A percentile compares a stretch with the other conserved stretches of the same genome.
These are phyloP conservation scores for Gypsophila paniculata DNA, from an alignment of 179 eudicot species.

Conservation along the genomic window DNA sequence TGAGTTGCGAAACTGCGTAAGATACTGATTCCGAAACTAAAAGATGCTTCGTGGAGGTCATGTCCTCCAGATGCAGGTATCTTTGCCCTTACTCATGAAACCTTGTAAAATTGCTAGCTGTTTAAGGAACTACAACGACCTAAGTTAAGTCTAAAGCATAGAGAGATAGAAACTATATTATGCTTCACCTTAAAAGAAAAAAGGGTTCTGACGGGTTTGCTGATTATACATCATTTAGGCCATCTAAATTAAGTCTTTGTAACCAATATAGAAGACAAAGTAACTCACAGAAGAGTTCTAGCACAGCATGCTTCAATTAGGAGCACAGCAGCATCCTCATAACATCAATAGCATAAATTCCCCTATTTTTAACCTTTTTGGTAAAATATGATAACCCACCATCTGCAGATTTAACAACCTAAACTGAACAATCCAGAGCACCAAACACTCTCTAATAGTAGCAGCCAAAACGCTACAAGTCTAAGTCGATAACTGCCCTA, in stretches of 20 bases:
- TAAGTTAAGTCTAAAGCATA: not conserved
- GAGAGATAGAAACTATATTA: not conserved
- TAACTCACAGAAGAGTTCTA: not conserved
- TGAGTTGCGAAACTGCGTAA: not conserved
- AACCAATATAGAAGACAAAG: not conserved
- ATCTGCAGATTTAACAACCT: not conserved
- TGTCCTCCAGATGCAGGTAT: not conserved
- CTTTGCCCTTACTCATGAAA: not conserved
- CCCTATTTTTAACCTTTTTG: not conserved
- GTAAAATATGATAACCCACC: not conserved
- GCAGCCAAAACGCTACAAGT: not conserved
- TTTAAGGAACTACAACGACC: not conserved
- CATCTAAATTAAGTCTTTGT: not conserved
- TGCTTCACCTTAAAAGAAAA: not conserved
- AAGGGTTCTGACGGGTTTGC: not conserved
- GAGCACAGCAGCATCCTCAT: slow-evolving; percentile 15
- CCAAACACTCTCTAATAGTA: not conserved
- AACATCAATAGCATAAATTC: not conserved
- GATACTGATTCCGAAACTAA: not conserved
- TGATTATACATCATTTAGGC: not conserved
- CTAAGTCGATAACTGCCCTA: not conserved
- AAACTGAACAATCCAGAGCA: not conserved
- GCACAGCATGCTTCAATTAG: slow-evolving; percentile 3
- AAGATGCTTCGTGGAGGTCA: not conserved
- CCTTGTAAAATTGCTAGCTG: not conserved